Percentiles rank a stretch among this genome's conserved stretches.
phyloP scores from a whole-genome alignment of 768 basidiomycete genomes.

The Tylopilus vinaceipallidus region DNA sequence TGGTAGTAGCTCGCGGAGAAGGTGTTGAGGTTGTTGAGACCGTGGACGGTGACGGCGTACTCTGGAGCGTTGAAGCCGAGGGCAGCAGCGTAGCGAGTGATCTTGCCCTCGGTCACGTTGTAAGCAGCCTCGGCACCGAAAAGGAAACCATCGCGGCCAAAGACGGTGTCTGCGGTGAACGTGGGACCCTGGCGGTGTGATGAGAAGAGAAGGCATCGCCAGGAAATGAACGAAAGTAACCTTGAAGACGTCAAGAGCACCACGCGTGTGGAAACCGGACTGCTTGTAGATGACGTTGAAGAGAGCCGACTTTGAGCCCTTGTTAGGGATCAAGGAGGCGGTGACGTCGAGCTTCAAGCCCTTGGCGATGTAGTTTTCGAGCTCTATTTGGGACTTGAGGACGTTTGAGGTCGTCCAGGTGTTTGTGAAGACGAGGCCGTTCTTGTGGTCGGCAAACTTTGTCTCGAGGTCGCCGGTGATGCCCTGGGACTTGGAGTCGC shows the following conservation, averaged over 20 bases:
- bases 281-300: slow-evolving; percentile 91
- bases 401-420: slow-evolving; percentile 94
- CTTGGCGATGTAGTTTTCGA: slow-evolving; percentile 96
- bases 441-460: slow-evolving; percentile 88
- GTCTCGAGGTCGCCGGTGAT: slow-evolving; percentile 94
- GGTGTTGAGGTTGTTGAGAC: slow-evolving; percentile 89
- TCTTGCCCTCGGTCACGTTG: slow-evolving; percentile 91
- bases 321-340: slow-evolving; percentile 83
- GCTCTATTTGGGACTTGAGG: slow-evolving; percentile 88
- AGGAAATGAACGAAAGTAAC: slow-evolving; percentile 42
- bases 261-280: slow-evolving; percentile 90
- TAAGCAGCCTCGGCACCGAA: slow-evolving; percentile 95
- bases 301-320: slow-evolving; percentile 80
- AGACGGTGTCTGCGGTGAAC: slow-evolving; percentile 92
- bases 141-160: slow-evolving; percentile 97
- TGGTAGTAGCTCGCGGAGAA: slow-evolving; percentile 99
- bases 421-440: slow-evolving; percentile 92
- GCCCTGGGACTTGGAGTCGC: slow-evolving; percentile 66
- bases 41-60: slow-evolving; percentile 92
- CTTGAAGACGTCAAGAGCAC: slow-evolving; percentile 91
- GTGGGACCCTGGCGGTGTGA: slow-evolving; percentile 76
- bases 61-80: slow-evolving; percentile 95
- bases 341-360: slow-evolving; percentile 94
- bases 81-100: slow-evolving; percentile 90
- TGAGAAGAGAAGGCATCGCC: not conserved